Conservation (phyloP, 2,329 filamentous ascomycete species). For the Paecilomyces fulvus region DNA sequence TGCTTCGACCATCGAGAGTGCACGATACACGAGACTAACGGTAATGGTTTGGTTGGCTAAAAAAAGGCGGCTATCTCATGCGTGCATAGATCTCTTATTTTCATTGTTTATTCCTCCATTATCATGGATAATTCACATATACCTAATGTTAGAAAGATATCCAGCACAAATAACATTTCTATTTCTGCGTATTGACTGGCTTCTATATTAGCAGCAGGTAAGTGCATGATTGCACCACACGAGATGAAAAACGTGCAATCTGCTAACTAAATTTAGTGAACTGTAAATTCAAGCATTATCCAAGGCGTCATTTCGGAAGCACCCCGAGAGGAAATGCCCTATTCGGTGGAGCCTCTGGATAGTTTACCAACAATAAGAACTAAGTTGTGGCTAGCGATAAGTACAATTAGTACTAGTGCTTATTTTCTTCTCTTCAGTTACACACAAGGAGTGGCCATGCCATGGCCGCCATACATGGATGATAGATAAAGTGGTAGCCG, state of each 20-base stretch:
- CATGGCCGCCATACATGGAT: background rate
- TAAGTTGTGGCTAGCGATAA: background rate
- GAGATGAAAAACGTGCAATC: background rate
- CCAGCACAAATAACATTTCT: no score
- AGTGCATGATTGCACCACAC: background rate
- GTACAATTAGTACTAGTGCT: background rate
- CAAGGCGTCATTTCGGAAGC: no score
- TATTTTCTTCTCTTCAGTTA: background rate
- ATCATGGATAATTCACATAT: background rate
- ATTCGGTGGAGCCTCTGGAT: no score
- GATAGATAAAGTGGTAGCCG: background rate
- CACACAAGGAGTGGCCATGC: background rate
- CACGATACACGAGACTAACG: background rate
- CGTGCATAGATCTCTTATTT: background rate
- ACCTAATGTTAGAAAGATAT: background rate
- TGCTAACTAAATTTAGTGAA: background rate
- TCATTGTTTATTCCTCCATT: background rate
- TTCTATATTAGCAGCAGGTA: background rate
- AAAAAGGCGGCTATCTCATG: background rate
- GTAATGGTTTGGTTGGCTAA: background rate
- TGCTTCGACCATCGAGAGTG: background rate
- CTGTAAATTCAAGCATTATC: no score
- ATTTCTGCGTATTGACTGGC: no score
- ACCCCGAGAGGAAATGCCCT: no score
- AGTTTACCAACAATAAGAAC: background rate